Evolutionary conservation across 495 filamentous ascomycete genomes (phyloP), one percentile per base, ranked within the genome.

Genomic region (Cenococcum geophilum): DNA sequence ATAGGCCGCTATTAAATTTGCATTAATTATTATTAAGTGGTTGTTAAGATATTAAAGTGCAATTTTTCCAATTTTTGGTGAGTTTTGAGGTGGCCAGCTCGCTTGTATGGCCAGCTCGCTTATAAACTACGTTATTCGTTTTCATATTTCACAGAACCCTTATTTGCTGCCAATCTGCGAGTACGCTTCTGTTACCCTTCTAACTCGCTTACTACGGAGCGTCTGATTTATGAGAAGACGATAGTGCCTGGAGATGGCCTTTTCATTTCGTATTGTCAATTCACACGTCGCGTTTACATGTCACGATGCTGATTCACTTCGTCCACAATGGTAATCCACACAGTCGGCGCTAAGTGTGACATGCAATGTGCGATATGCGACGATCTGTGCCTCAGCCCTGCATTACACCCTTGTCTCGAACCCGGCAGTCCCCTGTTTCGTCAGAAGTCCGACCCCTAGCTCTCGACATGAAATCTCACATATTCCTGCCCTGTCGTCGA

Each of bases 301-400:
- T 40, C n/a, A 21, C 48, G n/a, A 22, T 51, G 48, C 48, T 22
- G 4, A 22, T 51, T 23, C 48, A 51, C 23, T 2, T 51, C 21
- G 11, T 51, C 22, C 21, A 4, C 11, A 18, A 21, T 21, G 11
- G 3, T 21, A 51, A 49, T 22, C 48, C 22, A 18, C 1, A 22
- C 1, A 20, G 2, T 18, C 18, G n/a, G 23, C 18, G 23, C 18
- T 5, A 51, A 25, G 49, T 9, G 49, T 23, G 49, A 52, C 16
- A 52, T 52, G 49, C 25, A 23, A 25, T 16, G 1, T 55, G 59
- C 59, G 50, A 61, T 32, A 5, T 5, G 22, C 32, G 59, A 49
- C 59, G 55, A n/a, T 36, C 40, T 22, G 37, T 50, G 60, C 45
- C 53, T 62, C 60, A 62, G 42, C 16, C 59, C 27, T 32, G 20